Base-by-base conservation (phyloP, 345 rosid genomes). In the Dimocarpus longan region DNA sequence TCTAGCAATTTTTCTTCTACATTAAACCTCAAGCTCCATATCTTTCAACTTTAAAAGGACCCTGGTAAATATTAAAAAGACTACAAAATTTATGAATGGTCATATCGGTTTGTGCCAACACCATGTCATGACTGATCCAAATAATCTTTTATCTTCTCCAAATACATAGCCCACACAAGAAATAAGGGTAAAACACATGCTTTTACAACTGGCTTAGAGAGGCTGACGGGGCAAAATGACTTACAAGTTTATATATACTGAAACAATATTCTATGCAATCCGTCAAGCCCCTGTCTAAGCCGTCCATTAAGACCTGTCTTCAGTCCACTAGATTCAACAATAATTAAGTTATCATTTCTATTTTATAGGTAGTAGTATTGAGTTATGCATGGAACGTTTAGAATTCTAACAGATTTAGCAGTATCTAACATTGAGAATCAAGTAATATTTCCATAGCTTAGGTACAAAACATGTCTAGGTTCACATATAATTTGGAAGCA, bases 11-110 rank as follows among this genome's bases (percentile, higher is more conserved):
- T 72, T 72, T 72, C 43, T 71, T 52, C 19, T 16, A 18, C 42
- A 52, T 52, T 39, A 50, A 40, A 69, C 26, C 21, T 70, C 16
- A 24, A 15, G 62, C 10, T 24, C 37, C 37, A 48, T 26, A 37
- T 70, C 56, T 26, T 43, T 70, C 18, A 52, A 70, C 74, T 22
- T 70, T 15, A 24, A 70, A 46, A n/a, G 26, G 54, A 52, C 56
- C 72, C 26, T 39, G 44, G 40, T 7, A 22, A 26, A 22, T 12
- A 48, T 24, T 70, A 50, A 15, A n/a, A 44, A 69, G 37, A 43
- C 56, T 22, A n/a, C 4, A n/a, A 24, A 40, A 15, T 40, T 19
- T 69, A 44, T 54, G 32, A n/a, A n/a, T 10, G 46, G 22, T 6
- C 8, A 68, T 42, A 10, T 68, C 13, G 4, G 8, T 68, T 16